Percentiles rank a stretch among this genome's conserved stretches.
phyloP scores from a whole-genome alignment of 2,329 filamentous ascomycete species.

The Coniochaeta ligniaria region DNA sequence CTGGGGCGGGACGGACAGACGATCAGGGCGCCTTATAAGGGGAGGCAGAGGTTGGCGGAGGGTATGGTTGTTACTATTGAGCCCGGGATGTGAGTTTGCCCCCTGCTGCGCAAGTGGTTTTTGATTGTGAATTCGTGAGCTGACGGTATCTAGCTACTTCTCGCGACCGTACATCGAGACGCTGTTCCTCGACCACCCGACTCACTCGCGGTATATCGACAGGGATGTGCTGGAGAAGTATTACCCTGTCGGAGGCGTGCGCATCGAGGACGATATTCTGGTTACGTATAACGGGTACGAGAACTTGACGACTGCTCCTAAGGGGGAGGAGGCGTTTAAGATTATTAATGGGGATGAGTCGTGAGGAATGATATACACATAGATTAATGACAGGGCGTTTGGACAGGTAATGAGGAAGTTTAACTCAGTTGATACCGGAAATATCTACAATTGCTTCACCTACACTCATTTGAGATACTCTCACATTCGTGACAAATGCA shows the following conservation, averaged over 20 bases:
- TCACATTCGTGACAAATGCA: no score
- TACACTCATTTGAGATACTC: no score
- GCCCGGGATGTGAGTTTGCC: conserved; percentile 54
- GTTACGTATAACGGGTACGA: conserved; percentile 74
- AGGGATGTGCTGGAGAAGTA: conserved; percentile 57
- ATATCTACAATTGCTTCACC: no score
- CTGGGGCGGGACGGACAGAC: conserved; percentile 15
- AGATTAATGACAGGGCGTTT: background rate
- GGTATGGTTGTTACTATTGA: conserved; percentile 74
- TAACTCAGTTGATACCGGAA: no score
- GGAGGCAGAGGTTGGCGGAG: conserved; percentile 38
- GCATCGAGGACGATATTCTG: conserved; percentile 87
- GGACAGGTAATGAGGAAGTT: no score
- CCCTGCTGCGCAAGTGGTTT: background rate
- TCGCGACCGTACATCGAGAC: conserved; percentile 65
- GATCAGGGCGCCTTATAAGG: conserved; percentile 16
- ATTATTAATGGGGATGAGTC: conserved; percentile 39
- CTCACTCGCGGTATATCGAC: conserved; percentile 59
- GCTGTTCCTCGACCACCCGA: conserved; percentile 53
- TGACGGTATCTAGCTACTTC: conserved; percentile 54
- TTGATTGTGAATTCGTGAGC: background rate
- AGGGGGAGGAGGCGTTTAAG: conserved; percentile 62
- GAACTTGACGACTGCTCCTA: conserved; percentile 75
- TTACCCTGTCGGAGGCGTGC: conserved; percentile 77
- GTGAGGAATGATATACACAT: background rate